Evolutionary conservation across 2,329 filamentous ascomycete genomes (phyloP).

Genomic region (Neocatenulostroma microsporum): DNA sequence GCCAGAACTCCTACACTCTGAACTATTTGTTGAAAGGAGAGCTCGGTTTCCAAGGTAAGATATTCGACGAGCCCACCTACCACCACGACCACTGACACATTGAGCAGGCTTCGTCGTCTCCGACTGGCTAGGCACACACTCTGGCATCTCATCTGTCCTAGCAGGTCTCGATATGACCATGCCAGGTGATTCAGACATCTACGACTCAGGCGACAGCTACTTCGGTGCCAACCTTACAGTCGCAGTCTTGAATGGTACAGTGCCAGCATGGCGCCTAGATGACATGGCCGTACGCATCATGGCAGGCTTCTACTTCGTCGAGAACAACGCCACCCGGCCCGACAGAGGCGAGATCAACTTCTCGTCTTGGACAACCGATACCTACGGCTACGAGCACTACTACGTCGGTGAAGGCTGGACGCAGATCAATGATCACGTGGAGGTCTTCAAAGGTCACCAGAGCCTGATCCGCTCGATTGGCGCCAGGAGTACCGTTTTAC

Average conservation of each 20-base stretch:
- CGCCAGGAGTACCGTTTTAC: conserved; percentile 72
- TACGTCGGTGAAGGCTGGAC: conserved; percentile 54
- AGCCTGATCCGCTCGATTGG: conserved; percentile 66
- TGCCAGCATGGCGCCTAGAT: conserved; percentile 77
- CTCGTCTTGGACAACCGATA: conserved; percentile 75
- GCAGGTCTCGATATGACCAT: conserved; percentile 79
- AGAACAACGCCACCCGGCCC: conserved; percentile 43
- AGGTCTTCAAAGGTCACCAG: conserved; percentile 71
- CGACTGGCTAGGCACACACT: conserved; percentile 65
- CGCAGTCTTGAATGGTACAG: conserved; percentile 78
- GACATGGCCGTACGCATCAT: conserved; percentile 85
- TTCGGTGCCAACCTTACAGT: conserved; percentile 73
- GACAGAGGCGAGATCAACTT: conserved; percentile 59
- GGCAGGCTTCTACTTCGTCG: conserved; percentile 57
- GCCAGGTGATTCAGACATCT: conserved; percentile 66
- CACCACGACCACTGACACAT: too few relatives aligned
- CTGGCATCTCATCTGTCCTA: conserved; percentile 56
- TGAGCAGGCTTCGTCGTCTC: conserved; percentile 69
- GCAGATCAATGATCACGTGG: conserved; percentile 68
- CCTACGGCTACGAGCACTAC: conserved; percentile 60
- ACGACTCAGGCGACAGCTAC: conserved; percentile 50
- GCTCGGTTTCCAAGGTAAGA: conserved; percentile 61
- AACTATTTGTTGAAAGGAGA: conserved; percentile 75
- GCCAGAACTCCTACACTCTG: conserved; percentile 68
- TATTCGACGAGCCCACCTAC: too few relatives aligned